Conservation (phyloP, 129 eudicot species). For the Artemisia annua region DNA sequence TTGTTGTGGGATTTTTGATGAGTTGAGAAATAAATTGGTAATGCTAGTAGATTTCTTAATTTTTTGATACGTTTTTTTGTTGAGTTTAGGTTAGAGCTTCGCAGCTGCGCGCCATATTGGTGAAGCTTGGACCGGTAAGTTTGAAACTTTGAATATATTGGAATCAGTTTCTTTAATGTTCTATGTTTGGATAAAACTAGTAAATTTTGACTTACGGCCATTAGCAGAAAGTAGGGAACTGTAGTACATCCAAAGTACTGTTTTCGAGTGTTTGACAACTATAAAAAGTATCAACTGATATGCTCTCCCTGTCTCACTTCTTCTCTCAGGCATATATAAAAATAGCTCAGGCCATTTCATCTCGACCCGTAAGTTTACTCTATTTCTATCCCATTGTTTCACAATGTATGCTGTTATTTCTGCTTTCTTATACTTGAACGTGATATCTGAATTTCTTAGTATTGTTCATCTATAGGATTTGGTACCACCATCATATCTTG, state of each 20-base stretch:
- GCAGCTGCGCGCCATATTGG: conserved; percentile 72
- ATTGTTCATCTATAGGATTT: conserved; percentile 59
- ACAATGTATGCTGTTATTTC: conserved; percentile 2
- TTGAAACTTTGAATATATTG: conserved; percentile 10
- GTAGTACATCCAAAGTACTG: neutral
- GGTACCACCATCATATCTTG: conserved; percentile 85
- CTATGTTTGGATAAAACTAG: neutral
- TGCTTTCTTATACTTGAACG: neutral
- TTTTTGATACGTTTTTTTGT: conserved; percentile 7
- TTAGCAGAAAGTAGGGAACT: neutral
- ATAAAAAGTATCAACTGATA: conserved; percentile 14
- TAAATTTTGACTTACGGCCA: conserved; percentile 3
- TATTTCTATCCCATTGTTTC: conserved; percentile 16
- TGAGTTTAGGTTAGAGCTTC: conserved; percentile 83
- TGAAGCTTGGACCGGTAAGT: conserved; percentile 87
- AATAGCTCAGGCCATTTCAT: conserved; percentile 97
- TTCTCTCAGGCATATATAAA: conserved; percentile 85
- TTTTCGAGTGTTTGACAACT: neutral
- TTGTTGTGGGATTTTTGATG: neutral
- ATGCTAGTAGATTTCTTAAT: neutral
- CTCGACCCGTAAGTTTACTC: conserved; percentile 85
- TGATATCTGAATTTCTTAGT: conserved; percentile 13
- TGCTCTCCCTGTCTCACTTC: conserved; percentile 6
- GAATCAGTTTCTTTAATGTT: neutral
- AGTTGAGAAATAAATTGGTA: neutral